Evolutionary conservation across 257 asterid species (phyloP).

Genomic region (Forsythia viridissima): DNA sequence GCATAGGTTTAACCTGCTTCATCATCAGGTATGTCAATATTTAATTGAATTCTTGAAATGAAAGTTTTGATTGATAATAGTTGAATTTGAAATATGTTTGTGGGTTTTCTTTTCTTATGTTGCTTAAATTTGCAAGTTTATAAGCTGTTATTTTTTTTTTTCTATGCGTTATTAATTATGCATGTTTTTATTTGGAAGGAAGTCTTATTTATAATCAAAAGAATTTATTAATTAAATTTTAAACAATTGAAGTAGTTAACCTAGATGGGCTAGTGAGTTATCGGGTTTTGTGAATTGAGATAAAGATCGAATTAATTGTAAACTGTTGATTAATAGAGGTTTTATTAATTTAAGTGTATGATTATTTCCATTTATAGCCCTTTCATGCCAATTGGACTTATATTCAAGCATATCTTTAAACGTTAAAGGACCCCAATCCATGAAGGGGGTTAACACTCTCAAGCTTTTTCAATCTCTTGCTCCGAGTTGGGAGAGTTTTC

Average conservation of each 20-base stretch:
- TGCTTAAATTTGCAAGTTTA: neutral
- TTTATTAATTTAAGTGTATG: neutral
- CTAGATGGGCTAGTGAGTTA: neutral
- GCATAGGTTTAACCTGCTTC: neutral
- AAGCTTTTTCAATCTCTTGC: too few species aligned
- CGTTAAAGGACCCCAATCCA: too few species aligned
- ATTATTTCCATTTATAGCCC: neutral
- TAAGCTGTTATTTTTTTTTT: neutral
- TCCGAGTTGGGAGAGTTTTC: too few species aligned
- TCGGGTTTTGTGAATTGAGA: constrained; percentile 7
- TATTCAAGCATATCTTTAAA: neutral
- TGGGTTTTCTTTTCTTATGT: neutral
- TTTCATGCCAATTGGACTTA: neutral
- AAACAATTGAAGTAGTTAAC: too few species aligned
- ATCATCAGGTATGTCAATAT: neutral
- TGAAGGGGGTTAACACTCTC: too few species aligned
- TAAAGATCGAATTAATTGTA: neutral
- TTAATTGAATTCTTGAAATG: neutral
- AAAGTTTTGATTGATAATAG: neutral
- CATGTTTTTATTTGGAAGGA: neutral
- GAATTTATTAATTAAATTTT: neutral
- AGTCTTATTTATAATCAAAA: neutral
- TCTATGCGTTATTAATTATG: neutral
- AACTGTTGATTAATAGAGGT: constrained; percentile 1
- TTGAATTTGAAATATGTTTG: neutral